Conservation (phyloP, 2,329 filamentous ascomycete genomes). For the Arthroderma sp. region DNA sequence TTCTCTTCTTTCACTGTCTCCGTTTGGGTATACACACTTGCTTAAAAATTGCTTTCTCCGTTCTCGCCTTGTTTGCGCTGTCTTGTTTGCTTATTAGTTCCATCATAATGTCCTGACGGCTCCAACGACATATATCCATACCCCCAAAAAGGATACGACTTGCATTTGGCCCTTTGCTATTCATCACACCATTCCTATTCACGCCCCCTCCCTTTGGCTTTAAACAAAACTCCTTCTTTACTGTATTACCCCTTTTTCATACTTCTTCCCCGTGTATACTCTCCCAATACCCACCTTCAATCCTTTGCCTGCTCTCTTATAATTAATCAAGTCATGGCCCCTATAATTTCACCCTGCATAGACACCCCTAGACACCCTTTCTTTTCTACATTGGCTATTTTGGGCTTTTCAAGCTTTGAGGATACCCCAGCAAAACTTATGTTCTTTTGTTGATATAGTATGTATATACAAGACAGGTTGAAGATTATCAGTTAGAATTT, state of each 20-base stretch:
- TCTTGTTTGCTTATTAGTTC: neutral
- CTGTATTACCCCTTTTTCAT: neutral
- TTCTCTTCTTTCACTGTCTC: neutral
- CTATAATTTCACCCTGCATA: neutral
- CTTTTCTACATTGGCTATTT: neutral
- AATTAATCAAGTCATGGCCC: neutral
- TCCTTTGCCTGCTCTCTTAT: neutral
- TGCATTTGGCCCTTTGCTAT: neutral
- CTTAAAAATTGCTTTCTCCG: neutral
- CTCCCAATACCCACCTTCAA: neutral
- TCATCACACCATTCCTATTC: neutral
- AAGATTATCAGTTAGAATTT: neutral
- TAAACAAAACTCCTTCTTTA: neutral
- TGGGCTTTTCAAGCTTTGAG: neutral
- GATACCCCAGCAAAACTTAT: neutral
- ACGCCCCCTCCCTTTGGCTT: neutral
- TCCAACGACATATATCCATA: constrained; percentile 3
- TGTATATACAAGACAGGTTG: neutral
- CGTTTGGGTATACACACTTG: neutral
- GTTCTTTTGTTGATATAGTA: neutral
- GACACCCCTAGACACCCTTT: neutral
- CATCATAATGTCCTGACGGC: constrained; percentile 1
- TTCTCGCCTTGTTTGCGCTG: neutral
- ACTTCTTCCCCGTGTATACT: neutral
- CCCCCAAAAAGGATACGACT: neutral